Conservation (phyloP, 169 alveolate species). For the Blepharisma undulans region DNA sequence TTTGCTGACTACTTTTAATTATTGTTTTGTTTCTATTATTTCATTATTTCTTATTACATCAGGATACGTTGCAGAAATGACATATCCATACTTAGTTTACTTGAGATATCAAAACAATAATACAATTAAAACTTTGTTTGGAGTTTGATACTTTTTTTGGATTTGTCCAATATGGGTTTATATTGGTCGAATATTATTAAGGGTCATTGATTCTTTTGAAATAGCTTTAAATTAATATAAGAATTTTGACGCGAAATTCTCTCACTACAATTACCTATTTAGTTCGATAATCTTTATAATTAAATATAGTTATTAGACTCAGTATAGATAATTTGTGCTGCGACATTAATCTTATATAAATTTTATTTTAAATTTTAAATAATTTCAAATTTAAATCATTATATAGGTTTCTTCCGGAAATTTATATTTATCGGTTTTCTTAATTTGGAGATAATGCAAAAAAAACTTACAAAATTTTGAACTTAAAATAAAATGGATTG, state of each 20-base stretch:
- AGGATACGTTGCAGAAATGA: neutral
- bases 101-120: neutral
- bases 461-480: neutral
- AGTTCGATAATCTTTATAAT: no score
- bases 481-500: neutral
- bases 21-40: neutral
- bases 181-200: no score
- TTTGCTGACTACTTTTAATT: no score
- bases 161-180: neutral
- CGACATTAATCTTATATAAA: no score
- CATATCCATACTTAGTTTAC: neutral
- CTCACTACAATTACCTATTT: no score
- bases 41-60: neutral
- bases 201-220: neutral
- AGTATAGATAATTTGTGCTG: no score
- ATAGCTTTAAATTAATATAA: no score
- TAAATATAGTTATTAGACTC: no score
- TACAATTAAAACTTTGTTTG: neutral
- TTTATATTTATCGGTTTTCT: neutral
- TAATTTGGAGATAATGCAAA: neutral
- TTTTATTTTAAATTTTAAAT: no score
- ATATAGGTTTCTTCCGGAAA: neutral
- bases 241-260: no score
- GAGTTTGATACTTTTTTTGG: neutral
- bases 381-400: no score